Conservation (phyloP, 2,329 filamentous ascomycete species). For the Dothideomycetes sp. region DNA sequence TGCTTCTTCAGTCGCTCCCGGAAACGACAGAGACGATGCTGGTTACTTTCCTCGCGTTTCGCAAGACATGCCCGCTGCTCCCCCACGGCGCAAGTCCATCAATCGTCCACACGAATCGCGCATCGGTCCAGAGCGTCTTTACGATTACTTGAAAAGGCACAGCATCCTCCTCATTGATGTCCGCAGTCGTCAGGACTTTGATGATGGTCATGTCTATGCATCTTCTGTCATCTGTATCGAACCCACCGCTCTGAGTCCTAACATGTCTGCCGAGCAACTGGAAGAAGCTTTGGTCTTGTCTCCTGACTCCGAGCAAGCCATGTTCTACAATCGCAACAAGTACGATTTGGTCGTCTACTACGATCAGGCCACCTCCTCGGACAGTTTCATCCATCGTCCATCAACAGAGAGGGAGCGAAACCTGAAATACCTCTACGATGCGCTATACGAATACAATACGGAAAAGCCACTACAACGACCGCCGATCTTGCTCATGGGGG, state of each 20-base stretch:
- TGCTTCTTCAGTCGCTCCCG: conserved; percentile 31
- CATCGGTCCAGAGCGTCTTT: conserved; percentile 62
- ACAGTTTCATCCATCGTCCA: conserved; percentile 45
- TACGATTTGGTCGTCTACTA: conserved; percentile 90
- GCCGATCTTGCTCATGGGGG: conserved; percentile 72
- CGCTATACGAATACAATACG: conserved; percentile 75
- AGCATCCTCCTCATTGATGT: conserved; percentile 78
- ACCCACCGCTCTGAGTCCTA: conserved; percentile 63
- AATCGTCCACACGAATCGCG: conserved; percentile 47
- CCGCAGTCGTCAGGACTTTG: conserved; percentile 67
- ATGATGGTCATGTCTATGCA: conserved; percentile 80
- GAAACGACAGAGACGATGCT: conserved; percentile 24
- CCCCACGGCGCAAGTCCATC: conserved; percentile 33
- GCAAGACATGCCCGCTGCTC: conserved; percentile 16
- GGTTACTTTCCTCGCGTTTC: conserved; percentile 32
- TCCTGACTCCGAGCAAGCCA: conserved; percentile 61
- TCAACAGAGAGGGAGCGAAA: conserved; percentile 35
- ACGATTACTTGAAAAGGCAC: conserved; percentile 58
- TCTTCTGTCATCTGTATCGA: conserved; percentile 84
- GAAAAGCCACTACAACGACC: conserved; percentile 62
- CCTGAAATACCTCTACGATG: conserved; percentile 66
- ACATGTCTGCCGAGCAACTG: conserved; percentile 54
- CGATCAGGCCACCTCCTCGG: conserved; percentile 58
- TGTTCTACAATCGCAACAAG: conserved; percentile 63
- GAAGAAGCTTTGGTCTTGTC: conserved; percentile 62